Evolutionary conservation across 176 grass and related monocot species (phyloP).

Genomic region (Avena sativa): DNA sequence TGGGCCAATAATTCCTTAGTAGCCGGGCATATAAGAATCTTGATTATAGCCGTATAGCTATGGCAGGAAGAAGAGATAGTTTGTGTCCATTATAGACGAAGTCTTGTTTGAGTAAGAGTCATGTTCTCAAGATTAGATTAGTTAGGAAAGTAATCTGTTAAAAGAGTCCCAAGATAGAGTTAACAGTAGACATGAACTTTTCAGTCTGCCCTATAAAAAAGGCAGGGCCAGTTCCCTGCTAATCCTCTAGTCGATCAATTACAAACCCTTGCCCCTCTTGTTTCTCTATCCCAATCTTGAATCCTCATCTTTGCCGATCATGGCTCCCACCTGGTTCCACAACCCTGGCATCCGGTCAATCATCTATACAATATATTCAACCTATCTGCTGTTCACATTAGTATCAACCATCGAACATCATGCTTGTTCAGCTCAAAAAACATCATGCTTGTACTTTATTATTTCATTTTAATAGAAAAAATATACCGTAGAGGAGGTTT

Average conservation of each 20-base stretch:
- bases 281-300: not conserved
- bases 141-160: not conserved
- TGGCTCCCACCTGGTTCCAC: not conserved
- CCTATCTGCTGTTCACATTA: not conserved
- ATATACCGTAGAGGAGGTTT: no score
- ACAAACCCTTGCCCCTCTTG: not conserved
- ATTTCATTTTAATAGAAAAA: no score
- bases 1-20: constrained; percentile 17
- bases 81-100: constrained; percentile 14
- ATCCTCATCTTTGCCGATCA: not conserved
- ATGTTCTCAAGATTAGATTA: not conserved
- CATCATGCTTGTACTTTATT: not conserved
- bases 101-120: not conserved
- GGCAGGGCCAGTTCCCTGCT: not conserved
- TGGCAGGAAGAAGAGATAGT: not conserved
- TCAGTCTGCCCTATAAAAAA: not conserved
- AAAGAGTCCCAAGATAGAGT: not conserved
- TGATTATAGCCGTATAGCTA: not conserved
- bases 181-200: not conserved
- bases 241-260: not conserved
- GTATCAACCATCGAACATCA: not conserved
- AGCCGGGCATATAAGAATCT: not conserved
- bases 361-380: constrained; percentile 15
- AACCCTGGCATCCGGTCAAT: not conserved
- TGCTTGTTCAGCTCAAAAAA: not conserved